These are phyloP conservation scores for Ganoderma meredithae DNA, from an alignment of 1,284 basidiomycete genomes.

Conservation along the genomic window DNA sequence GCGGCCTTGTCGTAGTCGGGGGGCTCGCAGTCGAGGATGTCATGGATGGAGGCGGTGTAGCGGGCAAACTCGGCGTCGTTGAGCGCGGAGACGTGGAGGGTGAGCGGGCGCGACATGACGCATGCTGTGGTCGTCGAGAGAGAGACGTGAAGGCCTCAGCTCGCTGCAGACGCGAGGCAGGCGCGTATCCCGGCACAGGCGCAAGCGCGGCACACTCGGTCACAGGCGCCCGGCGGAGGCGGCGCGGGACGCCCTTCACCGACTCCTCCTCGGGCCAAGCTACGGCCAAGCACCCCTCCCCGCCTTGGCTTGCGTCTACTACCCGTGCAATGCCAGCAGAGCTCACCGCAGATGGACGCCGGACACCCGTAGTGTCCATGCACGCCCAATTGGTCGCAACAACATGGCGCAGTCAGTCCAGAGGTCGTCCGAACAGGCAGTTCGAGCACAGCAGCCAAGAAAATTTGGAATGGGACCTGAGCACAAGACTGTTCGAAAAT, in stretches of 20 bases:
- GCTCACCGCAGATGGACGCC: not conserved
- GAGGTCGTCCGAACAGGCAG: not conserved
- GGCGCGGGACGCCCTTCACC: too few species aligned
- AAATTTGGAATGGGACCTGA: not conserved
- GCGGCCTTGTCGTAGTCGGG: slow-evolving; percentile 56
- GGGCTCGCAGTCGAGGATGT: slow-evolving; percentile 57
- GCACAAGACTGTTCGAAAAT: not conserved
- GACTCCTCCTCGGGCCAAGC: not conserved
- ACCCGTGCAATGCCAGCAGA: not conserved
- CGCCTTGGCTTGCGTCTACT: not conserved
- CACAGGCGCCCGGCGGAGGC: slow-evolving; percentile 5
- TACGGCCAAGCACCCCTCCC: not conserved
- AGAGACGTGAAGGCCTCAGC: slow-evolving; percentile 10
- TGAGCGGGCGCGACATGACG: slow-evolving; percentile 54
- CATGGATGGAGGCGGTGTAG: slow-evolving; percentile 66
- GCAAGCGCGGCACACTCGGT: slow-evolving; percentile 23
- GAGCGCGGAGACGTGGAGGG: slow-evolving; percentile 76
- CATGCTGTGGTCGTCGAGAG: slow-evolving; percentile 27
- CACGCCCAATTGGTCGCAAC: too few species aligned
- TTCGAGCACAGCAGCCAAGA: not conserved
- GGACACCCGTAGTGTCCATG: too few species aligned
- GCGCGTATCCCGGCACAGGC: slow-evolving; percentile 12
- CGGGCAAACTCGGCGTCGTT: slow-evolving; percentile 72
- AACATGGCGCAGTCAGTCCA: too few species aligned
- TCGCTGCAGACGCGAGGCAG: slow-evolving; percentile 21